Base-by-base conservation (phyloP, 2,329 filamentous ascomycete genomes). In the Ophiostoma perfectum region DNA sequence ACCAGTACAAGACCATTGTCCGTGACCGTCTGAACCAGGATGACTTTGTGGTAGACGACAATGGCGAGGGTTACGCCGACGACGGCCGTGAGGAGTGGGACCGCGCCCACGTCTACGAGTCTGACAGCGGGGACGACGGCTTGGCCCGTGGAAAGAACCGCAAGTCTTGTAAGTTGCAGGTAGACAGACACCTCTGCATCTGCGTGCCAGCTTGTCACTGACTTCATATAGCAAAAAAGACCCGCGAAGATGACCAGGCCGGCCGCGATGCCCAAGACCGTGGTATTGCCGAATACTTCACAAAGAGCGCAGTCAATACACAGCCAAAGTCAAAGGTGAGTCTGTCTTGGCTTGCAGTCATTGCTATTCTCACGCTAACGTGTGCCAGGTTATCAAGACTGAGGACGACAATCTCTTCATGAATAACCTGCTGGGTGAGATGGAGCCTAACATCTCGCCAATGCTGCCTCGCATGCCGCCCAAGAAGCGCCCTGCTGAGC, bases 1-100 rank as follows among this genome's bases (percentile, higher is more conserved):
- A 95, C 75, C 91, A 91, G 66, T 99, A 99, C 83, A 97, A 97
- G 82, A 96, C 96, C 78, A 90, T 98, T 73, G 93, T 99, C 14
- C 87, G 95, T 58, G 88, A 90, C 68, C 89, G 95, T 64, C 83
- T 99, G 66, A 91, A 98, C 76, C 85, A 96, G 75, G 95, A 99
- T 74, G 95, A 99, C 80, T 99, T 99, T 75, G 94, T 99, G 66
- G 93, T 99, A 70, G 95, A 98, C 81, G 95, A 99, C 80, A 96
- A 97, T 81, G 94, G 94, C 75, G 92, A 94, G 77, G 94, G 95
- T 49, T 99, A 99, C 75, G 94, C 92, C 72, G 94, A 98, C 77
- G 95, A 98, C 76, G 95, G 95, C 70, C 89, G 95, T 68, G 93
- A 97, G 79, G 95, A 98, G 74, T 94, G 94, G 93, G 88, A 94